Percentiles rank a stretch among this genome's conserved stretches.
Conservation (phyloP, 768 basidiomycete genomes). For the Xerocomus spinulosus region DNA sequence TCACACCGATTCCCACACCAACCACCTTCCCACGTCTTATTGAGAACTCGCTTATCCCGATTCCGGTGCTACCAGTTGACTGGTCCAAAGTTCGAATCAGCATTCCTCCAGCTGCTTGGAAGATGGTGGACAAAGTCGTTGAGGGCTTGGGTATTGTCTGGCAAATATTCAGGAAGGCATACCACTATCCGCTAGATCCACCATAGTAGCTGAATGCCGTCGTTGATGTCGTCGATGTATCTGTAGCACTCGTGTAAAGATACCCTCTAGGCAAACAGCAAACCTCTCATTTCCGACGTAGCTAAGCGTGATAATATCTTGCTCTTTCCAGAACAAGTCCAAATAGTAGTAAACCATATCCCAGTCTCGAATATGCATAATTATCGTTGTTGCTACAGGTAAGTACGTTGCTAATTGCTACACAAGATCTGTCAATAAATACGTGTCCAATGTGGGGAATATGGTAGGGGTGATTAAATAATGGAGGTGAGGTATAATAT, state of each 20-base stretch:
- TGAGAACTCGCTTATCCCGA: constrained; percentile 20
- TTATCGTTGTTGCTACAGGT: constrained; percentile 21
- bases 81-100: constrained; percentile 28
- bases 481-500: constrained; percentile 2
- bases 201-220: constrained; percentile 16
- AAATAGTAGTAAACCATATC: too few species aligned
- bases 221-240: constrained; percentile 9
- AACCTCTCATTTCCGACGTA: too few species aligned
- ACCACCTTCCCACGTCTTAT: constrained; percentile 4
- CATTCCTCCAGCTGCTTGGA: constrained; percentile 21
- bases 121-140: constrained; percentile 24
- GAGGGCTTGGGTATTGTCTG: constrained; percentile 26
- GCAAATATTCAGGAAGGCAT: constrained; percentile 28
- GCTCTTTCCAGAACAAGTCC: too few species aligned
- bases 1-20: constrained; percentile 13
- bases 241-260: constrained; percentile 4
- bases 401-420: constrained; percentile 18
- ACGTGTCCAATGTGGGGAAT: constrained; percentile 1
- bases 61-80: constrained; percentile 21
- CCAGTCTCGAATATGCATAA: too few species aligned
- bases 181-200: constrained; percentile 34
- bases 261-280: too few species aligned
- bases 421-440: constrained; percentile 23
- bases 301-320: too few species aligned
- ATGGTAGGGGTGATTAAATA: constrained; percentile 8